phyloP scores from a whole-genome alignment of 2,329 filamentous ascomycete species.

The Colletotrichum karsti region DNA sequence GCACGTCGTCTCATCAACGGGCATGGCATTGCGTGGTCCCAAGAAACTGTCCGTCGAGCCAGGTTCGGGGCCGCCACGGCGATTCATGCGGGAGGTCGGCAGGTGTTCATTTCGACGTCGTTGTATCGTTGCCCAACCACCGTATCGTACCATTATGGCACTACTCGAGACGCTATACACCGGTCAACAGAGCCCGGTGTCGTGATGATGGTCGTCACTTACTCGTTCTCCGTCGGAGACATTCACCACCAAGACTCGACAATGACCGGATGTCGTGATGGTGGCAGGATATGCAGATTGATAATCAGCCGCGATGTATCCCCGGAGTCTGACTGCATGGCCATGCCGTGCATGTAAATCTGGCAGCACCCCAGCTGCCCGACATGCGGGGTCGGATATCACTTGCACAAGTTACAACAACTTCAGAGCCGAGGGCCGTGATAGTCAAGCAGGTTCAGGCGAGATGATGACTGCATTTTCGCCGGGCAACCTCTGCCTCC shows the following conservation, averaged over 20 bases:
- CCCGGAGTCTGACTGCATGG: conserved; percentile 10
- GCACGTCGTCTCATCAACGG: conserved; percentile 27
- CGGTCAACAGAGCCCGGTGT: neutral
- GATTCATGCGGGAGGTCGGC: neutral
- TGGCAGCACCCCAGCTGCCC: neutral
- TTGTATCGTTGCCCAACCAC: neutral
- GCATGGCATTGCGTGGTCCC: conserved; percentile 4
- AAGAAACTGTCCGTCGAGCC: neutral
- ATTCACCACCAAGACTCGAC: neutral
- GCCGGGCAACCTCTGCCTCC: neutral
- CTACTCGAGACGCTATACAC: neutral
- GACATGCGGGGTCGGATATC: neutral
- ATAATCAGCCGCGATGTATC: neutral
- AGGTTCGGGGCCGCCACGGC: neutral
- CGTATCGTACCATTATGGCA: too few species aligned
- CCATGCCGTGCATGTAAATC: neutral
- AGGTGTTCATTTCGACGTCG: neutral
- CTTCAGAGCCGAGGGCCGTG: neutral
- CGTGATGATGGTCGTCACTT: neutral
- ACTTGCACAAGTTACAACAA: neutral
- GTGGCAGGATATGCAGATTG: neutral
- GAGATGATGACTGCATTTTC: neutral
- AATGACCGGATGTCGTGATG: neutral
- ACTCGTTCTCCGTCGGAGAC: neutral
- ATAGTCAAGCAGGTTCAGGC: neutral